phyloP scores from a whole-genome alignment of 2,329 filamentous ascomycete genomes.

The Ophiobolus disseminans region DNA sequence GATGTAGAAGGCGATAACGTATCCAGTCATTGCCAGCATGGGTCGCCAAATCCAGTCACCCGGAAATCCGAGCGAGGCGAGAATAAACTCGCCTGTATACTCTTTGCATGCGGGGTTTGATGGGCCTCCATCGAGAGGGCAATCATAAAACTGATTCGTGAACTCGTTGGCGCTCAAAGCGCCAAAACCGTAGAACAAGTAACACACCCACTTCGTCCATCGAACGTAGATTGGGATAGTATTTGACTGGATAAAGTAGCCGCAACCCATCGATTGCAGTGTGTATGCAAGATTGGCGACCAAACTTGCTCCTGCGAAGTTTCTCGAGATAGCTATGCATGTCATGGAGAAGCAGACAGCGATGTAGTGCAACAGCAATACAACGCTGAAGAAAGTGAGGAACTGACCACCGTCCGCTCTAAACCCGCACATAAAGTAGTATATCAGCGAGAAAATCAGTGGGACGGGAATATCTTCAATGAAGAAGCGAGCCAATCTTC shows the following conservation, averaged over 20 bases:
- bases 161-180: constrained; percentile 78
- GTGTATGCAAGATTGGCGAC: constrained; percentile 77
- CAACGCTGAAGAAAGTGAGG: constrained; percentile 74
- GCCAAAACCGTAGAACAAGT: constrained; percentile 73
- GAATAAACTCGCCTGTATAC: constrained; percentile 73
- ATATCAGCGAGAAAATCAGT: constrained; percentile 72
- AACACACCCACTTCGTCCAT: constrained; percentile 75
- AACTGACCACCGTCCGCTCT: constrained; percentile 69
- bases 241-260: constrained; percentile 77
- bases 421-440: constrained; percentile 81
- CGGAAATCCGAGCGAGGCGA: constrained; percentile 73
- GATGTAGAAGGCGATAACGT: constrained; percentile 68
- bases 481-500: constrained; percentile 71
- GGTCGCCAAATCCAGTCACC: constrained; percentile 71
- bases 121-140: constrained; percentile 68
- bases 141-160: constrained; percentile 73
- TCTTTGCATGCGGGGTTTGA: constrained; percentile 70
- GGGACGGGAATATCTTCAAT: constrained; percentile 78
- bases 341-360: constrained; percentile 74
- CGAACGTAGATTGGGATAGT: constrained; percentile 79
- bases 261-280: constrained; percentile 75
- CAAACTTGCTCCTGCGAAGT: constrained; percentile 74
- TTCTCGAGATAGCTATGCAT: constrained; percentile 69
- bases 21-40: constrained; percentile 68
- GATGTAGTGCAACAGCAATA: constrained; percentile 75